Conservation (phyloP, 1,284 basidiomycete species). For the Ceratobasidium sp. region DNA sequence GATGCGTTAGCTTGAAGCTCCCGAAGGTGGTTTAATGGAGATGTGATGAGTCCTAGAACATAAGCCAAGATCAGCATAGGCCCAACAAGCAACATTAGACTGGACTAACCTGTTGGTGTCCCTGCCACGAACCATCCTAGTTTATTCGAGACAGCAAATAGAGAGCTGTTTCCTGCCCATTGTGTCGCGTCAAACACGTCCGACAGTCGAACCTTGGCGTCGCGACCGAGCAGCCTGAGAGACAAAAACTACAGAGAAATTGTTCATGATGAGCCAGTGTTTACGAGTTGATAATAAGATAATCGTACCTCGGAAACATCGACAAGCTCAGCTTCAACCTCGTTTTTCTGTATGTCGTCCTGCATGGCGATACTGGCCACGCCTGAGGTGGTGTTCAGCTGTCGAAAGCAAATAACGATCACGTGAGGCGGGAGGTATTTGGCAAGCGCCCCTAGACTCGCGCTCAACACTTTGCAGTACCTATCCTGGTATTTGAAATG, state of each 20-base stretch:
- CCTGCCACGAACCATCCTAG: slow-evolving; percentile 45
- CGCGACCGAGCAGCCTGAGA: slow-evolving; percentile 27
- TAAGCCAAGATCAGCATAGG: not conserved
- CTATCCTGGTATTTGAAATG: too few relatives aligned
- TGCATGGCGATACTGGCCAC: not conserved
- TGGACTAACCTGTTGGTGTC: slow-evolving; percentile 40
- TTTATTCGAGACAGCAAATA: slow-evolving; percentile 45
- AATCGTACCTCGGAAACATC: slow-evolving; percentile 22
- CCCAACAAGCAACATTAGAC: not conserved
- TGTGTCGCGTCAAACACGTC: slow-evolving; percentile 38
- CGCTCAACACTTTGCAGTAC: too few relatives aligned
- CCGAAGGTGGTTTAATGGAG: slow-evolving; percentile 41
- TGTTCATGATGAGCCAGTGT: not conserved
- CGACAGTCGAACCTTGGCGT: slow-evolving; percentile 21
- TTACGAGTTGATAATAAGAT: not conserved
- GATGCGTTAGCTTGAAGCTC: slow-evolving; percentile 12
- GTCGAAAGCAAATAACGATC: slow-evolving; percentile 23
- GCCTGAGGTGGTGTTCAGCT: not conserved
- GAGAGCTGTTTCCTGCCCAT: slow-evolving; percentile 43
- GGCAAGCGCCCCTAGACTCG: not conserved
- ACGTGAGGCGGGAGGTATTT: slow-evolving; percentile 31
- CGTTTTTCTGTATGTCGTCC: slow-evolving; percentile 30
- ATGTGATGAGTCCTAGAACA: slow-evolving; percentile 40
- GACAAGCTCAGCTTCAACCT: slow-evolving; percentile 24
- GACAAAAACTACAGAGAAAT: slow-evolving; percentile 26